Conservation (phyloP, 2,329 filamentous ascomycete genomes). For the Hypoxylon rubiginosum region DNA sequence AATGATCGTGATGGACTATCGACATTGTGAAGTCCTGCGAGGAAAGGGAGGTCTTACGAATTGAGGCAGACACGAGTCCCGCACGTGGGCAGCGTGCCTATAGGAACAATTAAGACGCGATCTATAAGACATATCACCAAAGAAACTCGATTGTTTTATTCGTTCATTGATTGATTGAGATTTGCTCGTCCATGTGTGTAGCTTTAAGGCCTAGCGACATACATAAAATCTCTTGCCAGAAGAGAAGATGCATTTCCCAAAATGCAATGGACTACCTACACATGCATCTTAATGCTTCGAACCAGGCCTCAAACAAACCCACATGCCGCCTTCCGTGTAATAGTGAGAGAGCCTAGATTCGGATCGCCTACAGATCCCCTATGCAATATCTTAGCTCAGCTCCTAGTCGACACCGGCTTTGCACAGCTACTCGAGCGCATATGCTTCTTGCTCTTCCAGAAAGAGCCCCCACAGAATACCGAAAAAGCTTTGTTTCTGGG, state of each 20-base stretch:
- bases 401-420: slow-evolving; percentile 27
- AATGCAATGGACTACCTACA: slow-evolving; percentile 29
- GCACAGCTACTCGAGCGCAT: slow-evolving; percentile 42
- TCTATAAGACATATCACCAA: background rate
- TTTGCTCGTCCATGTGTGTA: slow-evolving; percentile 39
- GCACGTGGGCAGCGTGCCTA: background rate
- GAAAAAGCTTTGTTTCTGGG: slow-evolving; percentile 41
- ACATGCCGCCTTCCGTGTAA: slow-evolving; percentile 12
- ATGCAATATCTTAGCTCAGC: slow-evolving; percentile 41
- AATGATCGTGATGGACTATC: background rate
- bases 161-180: slow-evolving; percentile 25
- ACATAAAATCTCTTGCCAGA: slow-evolving; percentile 44
- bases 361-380: slow-evolving; percentile 36
- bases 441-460: slow-evolving; percentile 44
- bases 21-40: background rate
- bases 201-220: slow-evolving; percentile 23
- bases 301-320: slow-evolving; percentile 25
- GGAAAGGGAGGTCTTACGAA: background rate
- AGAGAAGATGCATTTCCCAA: slow-evolving; percentile 41
- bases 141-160: slow-evolving; percentile 8
- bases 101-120: background rate
- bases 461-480: slow-evolving; percentile 45
- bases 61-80: background rate
- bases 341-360: slow-evolving; percentile 31
- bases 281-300: slow-evolving; percentile 31